Conservation (phyloP, 495 filamentous ascomycete species). For the Podospora sp. region DNA sequence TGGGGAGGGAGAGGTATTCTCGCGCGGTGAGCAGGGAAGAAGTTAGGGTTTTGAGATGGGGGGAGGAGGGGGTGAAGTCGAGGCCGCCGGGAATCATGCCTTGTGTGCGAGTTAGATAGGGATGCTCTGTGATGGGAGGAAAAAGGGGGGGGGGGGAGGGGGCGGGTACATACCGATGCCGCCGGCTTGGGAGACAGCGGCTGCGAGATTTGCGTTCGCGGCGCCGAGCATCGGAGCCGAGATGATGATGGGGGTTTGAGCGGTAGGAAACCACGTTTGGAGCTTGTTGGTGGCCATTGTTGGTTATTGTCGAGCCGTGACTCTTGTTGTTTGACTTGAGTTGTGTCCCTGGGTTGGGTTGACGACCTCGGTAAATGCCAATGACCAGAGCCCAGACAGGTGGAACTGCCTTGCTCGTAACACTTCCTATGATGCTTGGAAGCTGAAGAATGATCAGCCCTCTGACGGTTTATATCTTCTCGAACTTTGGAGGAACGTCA, state of each 20-base stretch:
- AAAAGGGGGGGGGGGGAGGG: too few species aligned
- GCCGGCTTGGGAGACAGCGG: slow-evolving; percentile 67
- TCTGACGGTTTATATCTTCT: too few species aligned
- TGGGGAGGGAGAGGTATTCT: slow-evolving; percentile 26
- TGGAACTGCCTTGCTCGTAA: too few species aligned
- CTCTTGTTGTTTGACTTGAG: neutral
- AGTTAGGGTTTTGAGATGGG: slow-evolving; percentile 33
- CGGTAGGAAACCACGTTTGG: slow-evolving; percentile 58
- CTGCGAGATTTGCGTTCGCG: slow-evolving; percentile 62
- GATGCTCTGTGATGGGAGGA: too few species aligned
- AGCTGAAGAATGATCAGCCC: too few species aligned
- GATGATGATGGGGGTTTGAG: slow-evolving; percentile 60
- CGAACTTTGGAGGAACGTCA: neutral
- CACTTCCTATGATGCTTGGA: too few species aligned
- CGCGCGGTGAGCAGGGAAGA: slow-evolving; percentile 42
- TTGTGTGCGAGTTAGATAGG: too few species aligned
- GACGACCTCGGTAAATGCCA: too few species aligned
- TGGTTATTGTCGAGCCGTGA: neutral
- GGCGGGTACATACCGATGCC: slow-evolving; percentile 51
- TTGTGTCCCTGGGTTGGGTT: too few species aligned
- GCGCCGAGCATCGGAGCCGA: slow-evolving; percentile 74
- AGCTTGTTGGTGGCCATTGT: neutral
- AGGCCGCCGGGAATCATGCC: slow-evolving; percentile 43
- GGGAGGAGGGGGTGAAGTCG: slow-evolving; percentile 35
- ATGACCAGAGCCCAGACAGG: too few species aligned